phyloP scores from a whole-genome alignment of 73 alveolate species.

The Paramecium biaurelia region DNA sequence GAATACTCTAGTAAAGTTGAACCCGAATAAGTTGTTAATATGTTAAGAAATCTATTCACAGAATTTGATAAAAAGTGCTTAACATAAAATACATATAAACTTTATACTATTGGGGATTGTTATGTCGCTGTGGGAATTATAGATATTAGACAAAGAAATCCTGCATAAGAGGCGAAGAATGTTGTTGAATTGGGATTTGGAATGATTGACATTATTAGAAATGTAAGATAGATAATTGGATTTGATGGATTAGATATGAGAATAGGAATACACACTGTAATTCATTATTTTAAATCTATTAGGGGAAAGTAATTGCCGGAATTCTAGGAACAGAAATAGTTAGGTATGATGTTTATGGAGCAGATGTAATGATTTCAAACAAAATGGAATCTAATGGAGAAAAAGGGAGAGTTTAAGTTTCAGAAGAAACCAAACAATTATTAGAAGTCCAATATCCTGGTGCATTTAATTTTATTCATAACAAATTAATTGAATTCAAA shows the following conservation, averaged over 20 bases:
- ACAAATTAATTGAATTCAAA: neutral
- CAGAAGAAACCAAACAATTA: slow-evolving; percentile 33
- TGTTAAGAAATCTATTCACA: slow-evolving; percentile 78
- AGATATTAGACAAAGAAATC: slow-evolving; percentile 78
- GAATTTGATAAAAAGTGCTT: slow-evolving; percentile 81
- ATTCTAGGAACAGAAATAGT: slow-evolving; percentile 58
- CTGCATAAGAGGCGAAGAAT: slow-evolving; percentile 79
- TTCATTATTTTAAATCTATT: neutral
- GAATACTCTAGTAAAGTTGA: slow-evolving; percentile 76
- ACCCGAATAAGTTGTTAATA: slow-evolving; percentile 81
- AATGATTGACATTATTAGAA: slow-evolving; percentile 81
- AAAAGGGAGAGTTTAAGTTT: slow-evolving; percentile 40
- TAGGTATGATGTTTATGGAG: slow-evolving; percentile 59
- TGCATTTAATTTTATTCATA: neutral
- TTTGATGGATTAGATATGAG: slow-evolving; percentile 78
- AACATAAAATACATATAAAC: slow-evolving; percentile 76
- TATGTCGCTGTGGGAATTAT: slow-evolving; percentile 86
- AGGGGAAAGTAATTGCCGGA: slow-evolving; percentile 57
- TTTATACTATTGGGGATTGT: slow-evolving; percentile 89
- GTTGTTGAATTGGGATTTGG: slow-evolving; percentile 83
- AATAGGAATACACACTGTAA: slow-evolving; percentile 76
- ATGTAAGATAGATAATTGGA: slow-evolving; percentile 74
- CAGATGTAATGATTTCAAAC: slow-evolving; percentile 58
- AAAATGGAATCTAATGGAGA: slow-evolving; percentile 64
- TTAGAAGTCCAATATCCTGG: neutral